phyloP scores from a whole-genome alignment of 106 monocot genomes.

The Chionographis japonica region DNA sequence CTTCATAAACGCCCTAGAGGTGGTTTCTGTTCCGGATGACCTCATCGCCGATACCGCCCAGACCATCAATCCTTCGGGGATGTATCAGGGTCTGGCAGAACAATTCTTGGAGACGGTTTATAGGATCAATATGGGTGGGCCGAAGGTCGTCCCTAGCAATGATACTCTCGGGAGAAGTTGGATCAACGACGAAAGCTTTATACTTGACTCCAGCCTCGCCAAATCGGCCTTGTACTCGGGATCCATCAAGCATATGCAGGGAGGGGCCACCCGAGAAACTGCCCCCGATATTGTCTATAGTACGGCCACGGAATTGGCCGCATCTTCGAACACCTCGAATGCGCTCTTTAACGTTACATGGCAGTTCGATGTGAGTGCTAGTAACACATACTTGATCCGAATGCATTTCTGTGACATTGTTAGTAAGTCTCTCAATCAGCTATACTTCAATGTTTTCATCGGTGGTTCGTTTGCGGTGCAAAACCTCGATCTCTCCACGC shows the following conservation, averaged over 20 bases:
- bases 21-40: slow-evolving; percentile 60
- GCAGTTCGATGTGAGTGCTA: slow-evolving; percentile 42
- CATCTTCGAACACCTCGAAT: neutral
- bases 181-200: slow-evolving; percentile 30
- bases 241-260: slow-evolving; percentile 10
- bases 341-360: slow-evolving; percentile 49
- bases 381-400: slow-evolving; percentile 35
- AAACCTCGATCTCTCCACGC: slow-evolving; percentile 37
- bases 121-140: slow-evolving; percentile 71
- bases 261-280: slow-evolving; percentile 29
- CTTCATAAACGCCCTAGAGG: slow-evolving; percentile 69
- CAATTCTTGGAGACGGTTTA: slow-evolving; percentile 45
- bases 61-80: slow-evolving; percentile 6
- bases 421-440: slow-evolving; percentile 18
- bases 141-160: slow-evolving; percentile 17
- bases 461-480: slow-evolving; percentile 9
- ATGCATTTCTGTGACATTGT: slow-evolving; percentile 71
- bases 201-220: slow-evolving; percentile 22
- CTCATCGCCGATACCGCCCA: slow-evolving; percentile 26
- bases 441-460: slow-evolving; percentile 52
- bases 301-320: slow-evolving; percentile 15
- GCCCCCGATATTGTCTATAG: slow-evolving; percentile 50
- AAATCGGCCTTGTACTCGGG: neutral
- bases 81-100: slow-evolving; percentile 12
- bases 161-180: slow-evolving; percentile 65